Evolutionary conservation across 2,329 filamentous ascomycete species (phyloP).

Genomic region (Ceratocystiopsis minuta): DNA sequence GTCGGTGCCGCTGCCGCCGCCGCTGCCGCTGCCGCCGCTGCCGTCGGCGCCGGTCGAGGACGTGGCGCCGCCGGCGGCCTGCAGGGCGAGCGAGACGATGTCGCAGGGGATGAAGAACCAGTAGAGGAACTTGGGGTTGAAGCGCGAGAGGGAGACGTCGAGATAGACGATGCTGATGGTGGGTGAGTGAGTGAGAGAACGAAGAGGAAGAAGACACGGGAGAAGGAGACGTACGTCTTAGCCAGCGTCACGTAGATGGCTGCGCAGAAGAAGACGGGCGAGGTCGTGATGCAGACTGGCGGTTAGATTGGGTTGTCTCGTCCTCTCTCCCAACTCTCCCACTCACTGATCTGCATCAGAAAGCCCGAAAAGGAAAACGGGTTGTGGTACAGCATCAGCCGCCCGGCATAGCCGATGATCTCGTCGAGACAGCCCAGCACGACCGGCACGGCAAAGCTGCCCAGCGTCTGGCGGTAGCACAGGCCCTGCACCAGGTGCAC

Average conservation of each 20-base stretch:
- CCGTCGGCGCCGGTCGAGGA: constrained; percentile 26
- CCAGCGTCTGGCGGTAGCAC: constrained; percentile 24
- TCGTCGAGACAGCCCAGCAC: constrained; percentile 36
- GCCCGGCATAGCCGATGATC: constrained; percentile 43
- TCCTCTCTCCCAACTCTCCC: neutral
- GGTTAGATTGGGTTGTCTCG: neutral
- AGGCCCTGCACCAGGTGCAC: constrained; percentile 27
- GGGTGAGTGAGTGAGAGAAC: neutral
- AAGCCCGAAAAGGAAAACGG: constrained; percentile 42
- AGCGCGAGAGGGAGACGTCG: constrained; percentile 20
- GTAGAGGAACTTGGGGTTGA: constrained; percentile 23
- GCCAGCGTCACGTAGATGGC: constrained; percentile 47
- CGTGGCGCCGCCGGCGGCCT: constrained; percentile 36
- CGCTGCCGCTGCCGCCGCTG: no score
- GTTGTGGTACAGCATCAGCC: constrained; percentile 37
- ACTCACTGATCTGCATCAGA: constrained; percentile 42
- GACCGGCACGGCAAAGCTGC: constrained; percentile 31
- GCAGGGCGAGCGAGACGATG: constrained; percentile 33
- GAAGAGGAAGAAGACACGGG: no score
- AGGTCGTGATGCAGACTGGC: constrained; percentile 37
- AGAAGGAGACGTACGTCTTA: constrained; percentile 4
- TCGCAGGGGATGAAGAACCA: constrained; percentile 35
- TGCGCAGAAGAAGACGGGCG: constrained; percentile 38
- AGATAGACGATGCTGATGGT: constrained; percentile 19
- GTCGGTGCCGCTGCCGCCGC: no score